A percentile compares a stretch with the other conserved stretches of the same genome.
These are phyloP conservation scores for Sideroxylon spinosum DNA, from an alignment of 179 eudicot species.

Conservation along the genomic window DNA sequence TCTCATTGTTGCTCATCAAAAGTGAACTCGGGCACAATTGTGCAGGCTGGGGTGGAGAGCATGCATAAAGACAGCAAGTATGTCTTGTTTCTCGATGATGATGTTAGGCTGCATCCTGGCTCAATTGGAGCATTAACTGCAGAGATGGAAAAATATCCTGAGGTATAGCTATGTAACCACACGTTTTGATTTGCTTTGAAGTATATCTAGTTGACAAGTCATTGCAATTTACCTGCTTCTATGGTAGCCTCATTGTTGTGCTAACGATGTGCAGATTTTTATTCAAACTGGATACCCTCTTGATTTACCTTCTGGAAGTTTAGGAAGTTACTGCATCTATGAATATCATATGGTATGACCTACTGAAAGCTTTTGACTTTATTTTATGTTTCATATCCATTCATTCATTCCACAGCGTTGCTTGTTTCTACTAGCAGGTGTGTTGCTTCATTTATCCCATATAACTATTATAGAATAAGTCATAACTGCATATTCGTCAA, in stretches of 20 bases:
- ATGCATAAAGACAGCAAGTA: slow-evolving; percentile 97
- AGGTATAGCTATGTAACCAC: slow-evolving; percentile 37
- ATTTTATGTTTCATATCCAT: neutral
- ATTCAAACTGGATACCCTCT: slow-evolving; percentile 99
- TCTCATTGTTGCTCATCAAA: slow-evolving; percentile 12
- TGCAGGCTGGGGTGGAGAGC: slow-evolving; percentile 87
- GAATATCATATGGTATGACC: slow-evolving; percentile 91
- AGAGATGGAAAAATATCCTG: slow-evolving; percentile 88
- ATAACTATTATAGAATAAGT: neutral
- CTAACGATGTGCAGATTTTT: slow-evolving; percentile 62
- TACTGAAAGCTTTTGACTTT: neutral
- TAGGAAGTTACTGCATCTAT: slow-evolving; percentile 96
- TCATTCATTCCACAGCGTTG: neutral
- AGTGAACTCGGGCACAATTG: slow-evolving; percentile 4
- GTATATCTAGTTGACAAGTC: neutral
- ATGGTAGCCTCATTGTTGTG: neutral
- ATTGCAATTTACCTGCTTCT: neutral
- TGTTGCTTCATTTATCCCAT: neutral
- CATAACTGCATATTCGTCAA: no score
- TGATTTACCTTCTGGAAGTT: slow-evolving; percentile 96
- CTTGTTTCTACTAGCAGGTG: slow-evolving; percentile 1
- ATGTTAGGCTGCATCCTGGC: slow-evolving; percentile 94
- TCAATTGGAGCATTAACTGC: slow-evolving; percentile 94
- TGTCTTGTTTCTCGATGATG: slow-evolving; percentile 90
- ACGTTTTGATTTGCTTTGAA: neutral